Percentiles rank a stretch among this genome's conserved stretches.
Conservation (phyloP, 1,139 yeast genomes). For the Hyphopichia wangnamkhiaoensis region DNA sequence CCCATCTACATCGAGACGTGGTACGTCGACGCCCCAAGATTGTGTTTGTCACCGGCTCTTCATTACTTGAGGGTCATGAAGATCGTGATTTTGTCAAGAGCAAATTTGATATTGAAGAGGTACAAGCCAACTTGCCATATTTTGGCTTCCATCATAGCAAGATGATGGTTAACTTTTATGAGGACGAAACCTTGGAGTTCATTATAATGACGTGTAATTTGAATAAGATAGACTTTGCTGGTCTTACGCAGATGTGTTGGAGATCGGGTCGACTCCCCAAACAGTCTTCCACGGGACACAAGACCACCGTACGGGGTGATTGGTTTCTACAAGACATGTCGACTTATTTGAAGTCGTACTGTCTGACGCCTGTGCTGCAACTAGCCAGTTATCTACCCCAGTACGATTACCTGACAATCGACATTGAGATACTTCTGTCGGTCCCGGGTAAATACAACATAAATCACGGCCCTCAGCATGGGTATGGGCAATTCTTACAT, state of each 20-base stretch:
- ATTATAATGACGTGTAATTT: conserved; percentile 64
- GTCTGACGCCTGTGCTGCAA: conserved; percentile 21
- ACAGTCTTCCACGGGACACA: conserved; percentile 2
- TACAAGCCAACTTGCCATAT: conserved; percentile 33
- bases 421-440: conserved; percentile 60
- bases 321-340: conserved; percentile 39
- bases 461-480: conserved; percentile 20
- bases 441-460: conserved; percentile 45
- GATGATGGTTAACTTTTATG: conserved; percentile 59
- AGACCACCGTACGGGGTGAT: not conserved
- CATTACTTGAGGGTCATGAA: conserved; percentile 15
- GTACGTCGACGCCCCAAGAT: conserved; percentile 18
- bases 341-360: conserved; percentile 46
- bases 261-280: conserved; percentile 47
- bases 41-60: conserved; percentile 34
- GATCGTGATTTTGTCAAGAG: conserved; percentile 11
- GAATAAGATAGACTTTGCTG: conserved; percentile 52
- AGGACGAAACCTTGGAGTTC: conserved; percentile 44
- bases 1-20: conserved; percentile 32
- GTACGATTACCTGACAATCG: conserved; percentile 47
- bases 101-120: conserved; percentile 28
- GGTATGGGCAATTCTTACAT: conserved; percentile 53
- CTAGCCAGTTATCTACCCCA: conserved; percentile 28
- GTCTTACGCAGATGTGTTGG: conserved; percentile 70
- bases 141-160: conserved; percentile 66